phyloP scores from a whole-genome alignment of 2,329 filamentous ascomycete genomes.

The Claviceps spartinae region DNA sequence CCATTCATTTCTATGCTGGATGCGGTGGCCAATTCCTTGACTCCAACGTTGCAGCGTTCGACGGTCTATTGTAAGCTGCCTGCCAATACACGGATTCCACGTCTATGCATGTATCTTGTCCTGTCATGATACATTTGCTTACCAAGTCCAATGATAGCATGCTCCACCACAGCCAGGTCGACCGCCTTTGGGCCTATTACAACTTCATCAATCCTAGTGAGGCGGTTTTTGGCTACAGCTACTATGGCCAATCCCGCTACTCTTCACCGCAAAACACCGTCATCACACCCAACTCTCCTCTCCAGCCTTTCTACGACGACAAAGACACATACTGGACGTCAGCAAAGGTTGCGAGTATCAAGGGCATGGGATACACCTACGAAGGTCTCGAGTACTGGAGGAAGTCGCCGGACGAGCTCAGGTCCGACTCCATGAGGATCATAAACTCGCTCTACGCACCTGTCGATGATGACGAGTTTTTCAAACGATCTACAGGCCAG shows the following conservation, averaged over 20 bases:
- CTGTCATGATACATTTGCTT: not conserved
- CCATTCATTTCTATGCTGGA: conserved; percentile 26
- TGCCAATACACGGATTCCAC: too few relatives aligned
- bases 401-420: conserved; percentile 18
- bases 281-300: conserved; percentile 30
- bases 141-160: conserved; percentile 14
- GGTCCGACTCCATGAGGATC: conserved; percentile 15
- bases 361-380: conserved; percentile 27
- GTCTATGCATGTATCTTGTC: too few relatives aligned
- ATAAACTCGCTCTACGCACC: conserved; percentile 22
- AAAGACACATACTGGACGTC: conserved; percentile 29
- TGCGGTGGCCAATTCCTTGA: conserved; percentile 28
- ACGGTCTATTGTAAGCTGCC: conserved; percentile 28
- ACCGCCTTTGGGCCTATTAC: conserved; percentile 49
- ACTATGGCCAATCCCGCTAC: conserved; percentile 23
- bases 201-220: conserved; percentile 27
- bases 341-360: conserved; percentile 18
- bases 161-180: conserved; percentile 44
- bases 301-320: conserved; percentile 35
- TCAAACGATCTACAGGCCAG: not conserved
- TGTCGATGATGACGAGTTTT: not conserved
- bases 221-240: conserved; percentile 21
- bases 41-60: conserved; percentile 29
- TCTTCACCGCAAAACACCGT: conserved; percentile 24
- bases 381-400: conserved; percentile 22